Conservation (phyloP, 495 filamentous ascomycete species). For the Neurospora sp. region DNA sequence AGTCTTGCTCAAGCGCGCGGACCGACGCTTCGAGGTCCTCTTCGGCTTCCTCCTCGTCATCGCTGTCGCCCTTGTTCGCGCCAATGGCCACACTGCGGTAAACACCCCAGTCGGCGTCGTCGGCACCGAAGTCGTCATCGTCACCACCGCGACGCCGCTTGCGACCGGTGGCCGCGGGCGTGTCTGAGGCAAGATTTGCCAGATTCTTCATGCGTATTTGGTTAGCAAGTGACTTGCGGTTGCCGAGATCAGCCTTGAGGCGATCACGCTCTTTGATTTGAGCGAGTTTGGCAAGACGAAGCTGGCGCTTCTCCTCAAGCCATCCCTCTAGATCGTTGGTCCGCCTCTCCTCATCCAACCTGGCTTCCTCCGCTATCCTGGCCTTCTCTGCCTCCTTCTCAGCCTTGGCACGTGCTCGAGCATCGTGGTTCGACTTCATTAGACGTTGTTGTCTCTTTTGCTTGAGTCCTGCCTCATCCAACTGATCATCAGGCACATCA, state of each 20-base stretch:
- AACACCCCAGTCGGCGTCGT: constrained; percentile 95
- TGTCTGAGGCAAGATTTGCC: constrained; percentile 91
- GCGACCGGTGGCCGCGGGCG: constrained; percentile 53
- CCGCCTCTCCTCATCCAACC: constrained; percentile 71
- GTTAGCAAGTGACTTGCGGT: constrained; percentile 88
- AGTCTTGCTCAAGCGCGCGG: constrained; percentile 65
- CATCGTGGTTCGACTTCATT: constrained; percentile 89
- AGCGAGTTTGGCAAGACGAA: constrained; percentile 61
- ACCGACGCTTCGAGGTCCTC: constrained; percentile 71
- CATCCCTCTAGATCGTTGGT: constrained; percentile 79
- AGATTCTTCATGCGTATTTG: constrained; percentile 97
- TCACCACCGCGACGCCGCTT: constrained; percentile 66
- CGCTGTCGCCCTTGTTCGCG: constrained; percentile 51
- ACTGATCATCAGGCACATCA: constrained; percentile 80
- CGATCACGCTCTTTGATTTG: constrained; percentile 89
- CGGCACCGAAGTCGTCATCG: constrained; percentile 92
- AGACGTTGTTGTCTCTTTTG: constrained; percentile 85
- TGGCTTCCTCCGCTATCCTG: constrained; percentile 68
- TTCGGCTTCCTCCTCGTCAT: constrained; percentile 70
- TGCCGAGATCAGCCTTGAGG: constrained; percentile 83
- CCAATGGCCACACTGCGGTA: constrained; percentile 85
- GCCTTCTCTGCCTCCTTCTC: constrained; percentile 91
- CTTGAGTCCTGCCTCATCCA: constrained; percentile 84
- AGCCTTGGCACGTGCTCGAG: constrained; percentile 78
- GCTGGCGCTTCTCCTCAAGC: constrained; percentile 69